Evolutionary conservation across 1,284 basidiomycete genomes (phyloP).

Genomic region (Ustilago trichophora): DNA sequence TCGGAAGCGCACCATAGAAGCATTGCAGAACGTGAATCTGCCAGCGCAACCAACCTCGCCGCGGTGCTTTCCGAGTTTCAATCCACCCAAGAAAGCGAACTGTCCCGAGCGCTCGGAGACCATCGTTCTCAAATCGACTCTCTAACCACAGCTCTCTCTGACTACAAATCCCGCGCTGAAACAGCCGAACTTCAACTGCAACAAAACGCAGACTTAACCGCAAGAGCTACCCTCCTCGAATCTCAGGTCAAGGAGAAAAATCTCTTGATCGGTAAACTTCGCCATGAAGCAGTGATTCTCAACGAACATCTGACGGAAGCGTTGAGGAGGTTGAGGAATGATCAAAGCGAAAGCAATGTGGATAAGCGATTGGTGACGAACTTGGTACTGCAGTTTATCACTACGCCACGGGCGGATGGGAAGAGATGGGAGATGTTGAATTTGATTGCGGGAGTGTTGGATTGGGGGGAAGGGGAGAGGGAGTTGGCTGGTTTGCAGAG

Average conservation of each 20-base stretch:
- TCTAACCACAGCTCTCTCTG: constrained; percentile 78
- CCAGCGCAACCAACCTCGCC: constrained; percentile 84
- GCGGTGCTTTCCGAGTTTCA: constrained; percentile 95
- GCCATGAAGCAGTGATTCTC: constrained; percentile 83
- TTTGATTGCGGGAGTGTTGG: constrained; percentile 85
- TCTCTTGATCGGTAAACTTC: constrained; percentile 85
- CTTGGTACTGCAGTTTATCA: constrained; percentile 88
- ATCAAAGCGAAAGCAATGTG: constrained; percentile 85
- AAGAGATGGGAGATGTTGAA: constrained; percentile 97
- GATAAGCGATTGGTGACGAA: constrained; percentile 93
- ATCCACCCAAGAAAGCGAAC: constrained; percentile 72
- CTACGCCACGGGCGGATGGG: constrained; percentile 85
- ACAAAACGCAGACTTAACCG: not conserved
- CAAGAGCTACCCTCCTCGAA: constrained; percentile 64
- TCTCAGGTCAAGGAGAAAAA: constrained; percentile 95
- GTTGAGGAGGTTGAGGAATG: constrained; percentile 86
- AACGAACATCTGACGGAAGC: constrained; percentile 98
- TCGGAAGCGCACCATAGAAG: constrained; percentile 69
- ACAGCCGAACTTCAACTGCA: constrained; percentile 74
- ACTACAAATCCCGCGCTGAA: constrained; percentile 84
- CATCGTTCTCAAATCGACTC: constrained; percentile 79
- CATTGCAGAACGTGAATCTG: constrained; percentile 76
- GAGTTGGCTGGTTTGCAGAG: constrained; percentile 85
- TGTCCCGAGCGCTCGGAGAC: constrained; percentile 79
- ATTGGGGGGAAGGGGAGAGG: constrained; percentile 88